Evolutionary conservation across 106 monocot genomes (phyloP).

Genomic region (Acorus calamus): DNA sequence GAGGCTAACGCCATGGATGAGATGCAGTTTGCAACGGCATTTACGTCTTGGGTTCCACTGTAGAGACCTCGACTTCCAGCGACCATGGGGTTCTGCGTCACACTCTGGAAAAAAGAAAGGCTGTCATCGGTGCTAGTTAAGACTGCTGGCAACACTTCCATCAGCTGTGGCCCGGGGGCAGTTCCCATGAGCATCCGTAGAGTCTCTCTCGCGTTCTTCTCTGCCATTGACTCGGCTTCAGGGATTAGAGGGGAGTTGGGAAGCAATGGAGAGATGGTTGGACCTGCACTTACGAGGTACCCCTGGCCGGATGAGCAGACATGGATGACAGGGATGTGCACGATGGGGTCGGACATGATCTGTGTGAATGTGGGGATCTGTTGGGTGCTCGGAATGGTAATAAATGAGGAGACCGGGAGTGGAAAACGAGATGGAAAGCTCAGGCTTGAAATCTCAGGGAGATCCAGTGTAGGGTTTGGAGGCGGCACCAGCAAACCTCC

Average conservation of each 20-base stretch:
- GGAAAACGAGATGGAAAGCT: constrained; percentile 34
- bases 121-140: constrained; percentile 21
- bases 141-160: constrained; percentile 37
- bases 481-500: constrained; percentile 9
- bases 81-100: constrained; percentile 4
- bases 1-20: constrained; percentile 3
- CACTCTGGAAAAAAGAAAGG: constrained; percentile 8
- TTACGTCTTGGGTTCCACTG: constrained; percentile 13
- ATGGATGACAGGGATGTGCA: constrained; percentile 80
- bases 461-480: constrained; percentile 15
- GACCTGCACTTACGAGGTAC: constrained; percentile 82
- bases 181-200: constrained; percentile 72
- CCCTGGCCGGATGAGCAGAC: constrained; percentile 84
- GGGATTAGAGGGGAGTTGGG: constrained; percentile 46
- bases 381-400: constrained; percentile 35
- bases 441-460: constrained; percentile 23
- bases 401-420: constrained; percentile 27
- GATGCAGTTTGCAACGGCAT: not conserved
- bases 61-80: constrained; percentile 15
- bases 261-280: constrained; percentile 41
- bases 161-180: constrained; percentile 36
- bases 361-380: constrained; percentile 73
- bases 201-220: constrained; percentile 91
- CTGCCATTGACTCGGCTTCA: constrained; percentile 44
- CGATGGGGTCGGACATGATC: constrained; percentile 92